Percentiles rank a stretch among this genome's conserved stretches.
phyloP scores from a whole-genome alignment of 2,329 filamentous ascomycete genomes.

The Neonectria hederae region DNA sequence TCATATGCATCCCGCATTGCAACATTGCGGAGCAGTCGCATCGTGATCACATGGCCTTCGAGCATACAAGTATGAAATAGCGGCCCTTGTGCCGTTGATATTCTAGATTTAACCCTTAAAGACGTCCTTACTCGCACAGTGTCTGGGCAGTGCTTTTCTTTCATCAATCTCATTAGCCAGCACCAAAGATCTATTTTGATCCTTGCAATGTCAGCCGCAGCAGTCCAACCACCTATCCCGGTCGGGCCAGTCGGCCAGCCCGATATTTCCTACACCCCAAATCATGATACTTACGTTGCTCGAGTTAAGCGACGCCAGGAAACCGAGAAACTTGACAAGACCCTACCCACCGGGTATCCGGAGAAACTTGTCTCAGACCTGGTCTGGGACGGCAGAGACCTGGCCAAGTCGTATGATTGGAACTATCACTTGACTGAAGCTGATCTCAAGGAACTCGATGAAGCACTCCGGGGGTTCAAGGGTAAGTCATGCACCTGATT shows the following conservation, averaged over 20 bases:
- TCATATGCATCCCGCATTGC: constrained; percentile 21
- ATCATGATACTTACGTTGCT: constrained; percentile 62
- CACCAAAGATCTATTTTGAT: background rate
- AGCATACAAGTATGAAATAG: constrained; percentile 4
- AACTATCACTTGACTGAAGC: constrained; percentile 57
- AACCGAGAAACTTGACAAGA: constrained; percentile 50
- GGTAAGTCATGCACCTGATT: constrained; percentile 39
- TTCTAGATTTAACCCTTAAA: background rate
- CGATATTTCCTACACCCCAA: constrained; percentile 66
- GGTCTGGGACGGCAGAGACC: constrained; percentile 65
- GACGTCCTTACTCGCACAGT: background rate
- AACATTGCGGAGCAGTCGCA: constrained; percentile 23
- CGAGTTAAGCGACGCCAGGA: constrained; percentile 57
- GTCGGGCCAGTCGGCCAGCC: constrained; percentile 58
- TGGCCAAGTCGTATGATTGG: constrained; percentile 62
- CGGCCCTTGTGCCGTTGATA: background rate
- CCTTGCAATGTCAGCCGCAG: constrained; percentile 19
- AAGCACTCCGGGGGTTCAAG: constrained; percentile 54
- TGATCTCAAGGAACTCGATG: constrained; percentile 61
- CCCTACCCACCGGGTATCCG: constrained; percentile 62
- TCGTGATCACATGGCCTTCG: background rate
- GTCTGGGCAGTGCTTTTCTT: background rate
- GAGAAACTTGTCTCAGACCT: constrained; percentile 57
- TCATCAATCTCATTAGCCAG: background rate
- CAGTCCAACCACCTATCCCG: constrained; percentile 18